Percentiles rank a stretch among this genome's conserved stretches.
Conservation (phyloP, 805 yeast species). For the Debaryomyces prosopidis region DNA sequence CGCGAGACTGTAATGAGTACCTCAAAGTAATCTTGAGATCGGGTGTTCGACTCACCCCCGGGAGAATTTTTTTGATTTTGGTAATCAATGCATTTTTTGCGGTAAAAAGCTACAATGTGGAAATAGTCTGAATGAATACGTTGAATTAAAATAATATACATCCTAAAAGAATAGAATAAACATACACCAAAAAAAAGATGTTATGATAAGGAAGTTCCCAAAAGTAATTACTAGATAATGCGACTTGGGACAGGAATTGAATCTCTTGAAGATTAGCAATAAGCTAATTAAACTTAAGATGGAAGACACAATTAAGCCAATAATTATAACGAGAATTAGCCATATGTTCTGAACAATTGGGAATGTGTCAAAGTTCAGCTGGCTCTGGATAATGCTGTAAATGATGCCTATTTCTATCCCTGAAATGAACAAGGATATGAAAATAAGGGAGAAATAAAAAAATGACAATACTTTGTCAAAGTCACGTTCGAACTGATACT, state of each 20-base stretch:
- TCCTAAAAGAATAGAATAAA: neutral
- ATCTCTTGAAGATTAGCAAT: constrained; percentile 33
- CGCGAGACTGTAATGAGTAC: constrained; percentile 22
- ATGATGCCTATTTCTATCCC: constrained; percentile 43
- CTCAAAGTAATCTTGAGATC: constrained; percentile 20
- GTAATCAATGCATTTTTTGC: no score
- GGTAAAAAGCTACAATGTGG: no score
- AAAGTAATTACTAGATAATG: neutral
- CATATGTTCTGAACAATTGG: constrained; percentile 30
- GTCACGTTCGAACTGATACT: constrained; percentile 30
- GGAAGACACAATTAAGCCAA: constrained; percentile 34
- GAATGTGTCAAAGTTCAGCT: constrained; percentile 23
- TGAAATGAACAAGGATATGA: constrained; percentile 36
- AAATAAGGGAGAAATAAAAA: constrained; percentile 35
- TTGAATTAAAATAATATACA: no score
- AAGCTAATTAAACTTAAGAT: constrained; percentile 36
- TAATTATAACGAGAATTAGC: constrained; percentile 28
- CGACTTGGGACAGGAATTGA: constrained; percentile 22
- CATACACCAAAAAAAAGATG: neutral
- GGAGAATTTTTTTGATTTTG: constrained; percentile 13
- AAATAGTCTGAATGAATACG: no score
- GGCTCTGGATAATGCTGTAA: constrained; percentile 26
- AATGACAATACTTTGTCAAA: constrained; percentile 38
- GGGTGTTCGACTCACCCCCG: constrained; percentile 26
- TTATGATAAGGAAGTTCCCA: neutral